phyloP scores from a whole-genome alignment of 192 early-diverging fungal genomes.

The Backusella morwellensis region DNA sequence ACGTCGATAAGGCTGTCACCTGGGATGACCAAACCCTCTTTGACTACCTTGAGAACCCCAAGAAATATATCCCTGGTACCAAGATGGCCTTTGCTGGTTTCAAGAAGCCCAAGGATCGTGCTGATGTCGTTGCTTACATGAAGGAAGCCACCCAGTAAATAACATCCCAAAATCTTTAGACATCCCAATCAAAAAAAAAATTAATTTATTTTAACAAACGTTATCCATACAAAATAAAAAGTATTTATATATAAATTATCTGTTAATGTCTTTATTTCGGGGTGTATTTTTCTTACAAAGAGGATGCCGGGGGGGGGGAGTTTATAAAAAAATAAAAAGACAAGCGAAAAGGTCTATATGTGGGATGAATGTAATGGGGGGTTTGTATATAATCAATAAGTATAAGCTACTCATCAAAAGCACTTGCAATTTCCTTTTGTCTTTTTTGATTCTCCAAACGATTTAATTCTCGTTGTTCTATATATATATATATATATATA shows the following conservation, averaged over 20 bases:
- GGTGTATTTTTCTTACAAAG: too few relatives aligned
- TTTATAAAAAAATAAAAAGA: background rate
- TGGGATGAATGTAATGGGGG: background rate
- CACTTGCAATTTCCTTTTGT: constrained; percentile 10
- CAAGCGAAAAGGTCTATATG: background rate
- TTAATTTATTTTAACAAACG: background rate
- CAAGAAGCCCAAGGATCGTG: constrained; percentile 79
- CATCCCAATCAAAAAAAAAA: background rate
- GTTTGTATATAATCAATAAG: too few relatives aligned
- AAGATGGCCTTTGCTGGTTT: constrained; percentile 98
- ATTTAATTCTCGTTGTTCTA: constrained; percentile 11
- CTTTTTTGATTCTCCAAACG: background rate
- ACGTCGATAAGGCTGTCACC: constrained; percentile 78
- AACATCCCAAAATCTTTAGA: background rate
- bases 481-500: background rate
- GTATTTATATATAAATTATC: background rate
- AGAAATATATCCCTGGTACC: constrained; percentile 94
- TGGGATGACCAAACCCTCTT: constrained; percentile 94
- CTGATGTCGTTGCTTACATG: constrained; percentile 91
- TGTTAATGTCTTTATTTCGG: too few relatives aligned
- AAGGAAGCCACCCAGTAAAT: constrained; percentile 47
- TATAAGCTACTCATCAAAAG: constrained; percentile 15
- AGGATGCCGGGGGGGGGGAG: too few relatives aligned
- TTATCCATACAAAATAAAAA: background rate
- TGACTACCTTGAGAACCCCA: constrained; percentile 96